Base-by-base conservation (phyloP, 2,329 filamentous ascomycete species). In the Diaporthe australafricana region DNA sequence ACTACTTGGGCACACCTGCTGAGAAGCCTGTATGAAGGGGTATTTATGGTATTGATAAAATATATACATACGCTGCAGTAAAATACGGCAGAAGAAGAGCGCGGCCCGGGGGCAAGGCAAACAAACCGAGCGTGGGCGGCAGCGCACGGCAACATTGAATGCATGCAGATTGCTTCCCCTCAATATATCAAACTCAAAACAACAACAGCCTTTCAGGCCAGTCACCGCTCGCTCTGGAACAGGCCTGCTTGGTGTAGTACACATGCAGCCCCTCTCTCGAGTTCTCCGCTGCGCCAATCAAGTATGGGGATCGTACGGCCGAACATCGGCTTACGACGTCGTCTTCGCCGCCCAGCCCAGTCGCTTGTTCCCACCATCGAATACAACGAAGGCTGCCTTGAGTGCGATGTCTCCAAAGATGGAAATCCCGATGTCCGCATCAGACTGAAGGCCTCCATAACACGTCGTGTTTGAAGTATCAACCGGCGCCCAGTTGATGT, bases 281-380 rank as follows among this genome's bases (percentile, higher is more conserved):
- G 38, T 11, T 16, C 8, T 40, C 11, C 14, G 38, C 38, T 16
- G 38, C 14, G 7, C 27, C 50, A 7, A 22, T 32, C 50, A 53
- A 32, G 27, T 14, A 12, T 32, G 5, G 20, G 35, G 38, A 55
- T 35, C 17, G 38, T n/a, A 42, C 27, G 35, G 35, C 32, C 45
- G 16, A 12, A 12, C 9, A 17, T 17, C 9, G 16, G 52, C 20
- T 53, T 45, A 70, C 27, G 63, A 65, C 38, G 75, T 69, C 70
- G 65, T 35, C 75, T 81, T 81, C 2, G 74, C 60, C 66, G 84
- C 84, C 74, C 85, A 85, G 32, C 84, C 84, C 27, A 86, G 76
- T 62, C 77, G 77, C 53, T 79, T 81, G 9, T 79, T 80, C 14
- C 80, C 77, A 7, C 79, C 76, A 71, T 80, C 78, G 72, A 80